Evolutionary conservation across 2,329 filamentous ascomycete species (phyloP).

Genomic region (Epicoccum nigrum): DNA sequence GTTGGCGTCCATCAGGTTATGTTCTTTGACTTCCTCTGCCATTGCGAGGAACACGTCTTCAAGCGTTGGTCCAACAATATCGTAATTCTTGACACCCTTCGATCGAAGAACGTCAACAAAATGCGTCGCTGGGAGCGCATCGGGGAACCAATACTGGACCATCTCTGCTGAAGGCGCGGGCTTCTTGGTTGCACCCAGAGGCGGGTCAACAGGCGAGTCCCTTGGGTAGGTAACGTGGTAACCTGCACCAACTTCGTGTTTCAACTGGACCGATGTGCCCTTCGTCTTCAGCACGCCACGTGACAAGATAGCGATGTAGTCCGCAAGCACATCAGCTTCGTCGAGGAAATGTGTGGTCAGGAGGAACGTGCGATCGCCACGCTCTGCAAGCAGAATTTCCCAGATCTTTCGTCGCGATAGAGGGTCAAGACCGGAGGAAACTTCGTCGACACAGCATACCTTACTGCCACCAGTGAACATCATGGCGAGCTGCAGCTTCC

Average conservation of each 20-base stretch:
- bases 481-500: slow-evolving; percentile 90
- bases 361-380: slow-evolving; percentile 80
- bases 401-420: slow-evolving; percentile 87
- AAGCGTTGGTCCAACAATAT: slow-evolving; percentile 86
- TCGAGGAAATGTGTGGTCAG: slow-evolving; percentile 94
- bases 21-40: slow-evolving; percentile 75
- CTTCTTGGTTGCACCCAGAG: slow-evolving; percentile 55
- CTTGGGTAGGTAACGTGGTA: slow-evolving; percentile 69
- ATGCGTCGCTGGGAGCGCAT: slow-evolving; percentile 71
- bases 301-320: slow-evolving; percentile 86
- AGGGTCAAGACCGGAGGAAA: slow-evolving; percentile 86
- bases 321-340: slow-evolving; percentile 86
- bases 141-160: slow-evolving; percentile 72
- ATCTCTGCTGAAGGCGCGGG: slow-evolving; percentile 62
- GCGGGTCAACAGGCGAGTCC: slow-evolving; percentile 54
- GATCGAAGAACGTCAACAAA: slow-evolving; percentile 74
- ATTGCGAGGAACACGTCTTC: slow-evolving; percentile 91
- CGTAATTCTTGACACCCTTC: slow-evolving; percentile 74
- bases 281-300: slow-evolving; percentile 81
- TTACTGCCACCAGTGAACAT: slow-evolving; percentile 91
- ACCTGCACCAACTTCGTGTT: slow-evolving; percentile 79
- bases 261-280: slow-evolving; percentile 85
- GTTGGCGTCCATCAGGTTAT: slow-evolving; percentile 46
- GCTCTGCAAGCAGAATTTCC: slow-evolving; percentile 88
- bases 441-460: slow-evolving; percentile 90